Evolutionary conservation across 2,329 filamentous ascomycete species (phyloP).

Genomic region (Apiospora saccharicola): DNA sequence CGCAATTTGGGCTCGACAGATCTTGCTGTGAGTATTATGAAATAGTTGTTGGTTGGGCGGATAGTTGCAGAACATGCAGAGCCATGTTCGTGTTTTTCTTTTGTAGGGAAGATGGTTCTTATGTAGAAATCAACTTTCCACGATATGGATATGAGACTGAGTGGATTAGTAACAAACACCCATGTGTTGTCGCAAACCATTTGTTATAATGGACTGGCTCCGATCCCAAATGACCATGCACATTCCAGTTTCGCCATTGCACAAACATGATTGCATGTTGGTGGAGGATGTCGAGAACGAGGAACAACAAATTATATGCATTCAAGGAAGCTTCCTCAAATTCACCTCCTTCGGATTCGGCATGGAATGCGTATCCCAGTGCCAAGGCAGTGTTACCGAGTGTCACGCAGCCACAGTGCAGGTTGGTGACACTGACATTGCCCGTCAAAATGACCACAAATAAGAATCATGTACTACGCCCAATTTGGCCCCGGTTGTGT

Average conservation of each 20-base stretch:
- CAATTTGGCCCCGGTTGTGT: background rate
- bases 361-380: too few species aligned
- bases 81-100: too few species aligned
- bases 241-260: background rate
- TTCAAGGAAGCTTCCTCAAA: background rate
- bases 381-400: background rate
- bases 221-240: background rate
- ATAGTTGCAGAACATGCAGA: too few species aligned
- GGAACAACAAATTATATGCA: rapidly evolving
- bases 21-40: too few species aligned
- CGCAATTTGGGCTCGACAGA: too few species aligned
- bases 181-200: background rate
- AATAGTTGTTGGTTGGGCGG: too few species aligned
- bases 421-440: background rate
- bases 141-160: background rate
- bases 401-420: too few species aligned
- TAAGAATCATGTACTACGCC: background rate
- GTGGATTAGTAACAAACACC: background rate
- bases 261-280: background rate
- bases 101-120: background rate
- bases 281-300: background rate
- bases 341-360: too few species aligned
- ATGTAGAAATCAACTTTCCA: background rate
- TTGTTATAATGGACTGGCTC: background rate
- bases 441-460: background rate